Conservation (phyloP, 1,284 basidiomycete species). For the Sanghuangporus baumii region DNA sequence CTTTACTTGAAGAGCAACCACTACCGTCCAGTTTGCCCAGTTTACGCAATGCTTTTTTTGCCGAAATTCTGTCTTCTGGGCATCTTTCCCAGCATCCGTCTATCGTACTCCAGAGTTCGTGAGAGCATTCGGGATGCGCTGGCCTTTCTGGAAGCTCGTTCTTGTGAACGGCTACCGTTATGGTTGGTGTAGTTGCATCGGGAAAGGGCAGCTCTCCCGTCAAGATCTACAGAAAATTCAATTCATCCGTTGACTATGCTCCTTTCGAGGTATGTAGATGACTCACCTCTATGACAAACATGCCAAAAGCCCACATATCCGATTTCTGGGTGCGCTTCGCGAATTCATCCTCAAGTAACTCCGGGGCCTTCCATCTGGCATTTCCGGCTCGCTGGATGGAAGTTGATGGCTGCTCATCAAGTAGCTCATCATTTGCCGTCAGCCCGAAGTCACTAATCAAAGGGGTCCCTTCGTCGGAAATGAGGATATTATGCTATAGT, state of each 20-base stretch:
- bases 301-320: constrained; percentile 15
- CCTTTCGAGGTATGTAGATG: not conserved
- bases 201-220: constrained; percentile 7
- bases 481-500: constrained; percentile 9
- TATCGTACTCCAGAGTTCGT: constrained; percentile 2
- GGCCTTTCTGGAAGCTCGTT: constrained; percentile 1
- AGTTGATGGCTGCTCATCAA: not conserved
- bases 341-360: not conserved
- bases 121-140: not conserved
- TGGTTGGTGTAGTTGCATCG: not conserved
- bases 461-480: not conserved
- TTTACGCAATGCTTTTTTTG: not conserved
- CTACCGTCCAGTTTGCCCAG: not conserved
- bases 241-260: not conserved
- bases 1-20: not conserved
- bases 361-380: constrained; percentile 4
- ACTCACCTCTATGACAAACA: constrained; percentile 6
- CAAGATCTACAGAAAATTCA: not conserved
- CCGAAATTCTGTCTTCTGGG: not conserved
- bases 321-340: not conserved
- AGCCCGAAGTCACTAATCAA: constrained; percentile 10
- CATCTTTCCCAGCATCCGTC: not conserved
- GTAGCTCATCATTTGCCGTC: not conserved
- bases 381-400: constrained; percentile 6
- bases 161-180: not conserved